Evolutionary conservation across 2,329 filamentous ascomycete species (phyloP), one percentile per base, ranked within the genome.

Genomic region (Pseudogymnoascus sp.): DNA sequence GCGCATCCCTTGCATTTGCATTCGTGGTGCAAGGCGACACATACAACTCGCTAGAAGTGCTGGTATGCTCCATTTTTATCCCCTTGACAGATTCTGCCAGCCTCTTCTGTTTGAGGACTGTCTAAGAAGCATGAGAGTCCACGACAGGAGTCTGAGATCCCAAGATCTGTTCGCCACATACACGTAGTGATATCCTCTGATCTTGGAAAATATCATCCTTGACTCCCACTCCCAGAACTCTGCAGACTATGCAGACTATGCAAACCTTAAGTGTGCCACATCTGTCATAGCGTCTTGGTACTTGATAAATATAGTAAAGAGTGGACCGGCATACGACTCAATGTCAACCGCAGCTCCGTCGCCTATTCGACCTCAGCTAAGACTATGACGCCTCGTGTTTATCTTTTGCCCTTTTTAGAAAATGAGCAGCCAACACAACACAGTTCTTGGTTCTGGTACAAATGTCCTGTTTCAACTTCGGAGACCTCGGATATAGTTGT

Each of bases 181-280:
- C 20, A 2, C 2, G 20, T 22, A 2, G 2, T 2, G 4, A 22
- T 22, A 22, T 22, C 20, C 20, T 36, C 33, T 14, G 33, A 36
- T 36, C 33, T 36, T 36, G 33, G 30, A 33, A 33, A 33, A 33
- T 33, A 33, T 33, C 6, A 33, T 7, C 9, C n/a, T n/a, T n/a
- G n/a, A n/a, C n/a, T n/a, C n/a, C n/a, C n/a, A n/a, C n/a, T n/a
- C n/a, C 30, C 30, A 7, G 6, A 9, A 2, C 6, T 33, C 6
- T 33, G 30, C 30, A 33, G 30, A 33, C 2, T 33, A 33, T 54
- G 25, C 8, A 12, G 3, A 12, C 43, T 54, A 54, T 54, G 43
- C 25, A 54, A 54, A 54, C 43, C 43, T 54, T 54, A 54, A 54
- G n/a, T 54, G 28, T 54, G 43, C 43, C 43, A 33, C 43, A 12